Conservation (phyloP, 352 stramenopile genomes). For the Elongisporangium anandrum region DNA sequence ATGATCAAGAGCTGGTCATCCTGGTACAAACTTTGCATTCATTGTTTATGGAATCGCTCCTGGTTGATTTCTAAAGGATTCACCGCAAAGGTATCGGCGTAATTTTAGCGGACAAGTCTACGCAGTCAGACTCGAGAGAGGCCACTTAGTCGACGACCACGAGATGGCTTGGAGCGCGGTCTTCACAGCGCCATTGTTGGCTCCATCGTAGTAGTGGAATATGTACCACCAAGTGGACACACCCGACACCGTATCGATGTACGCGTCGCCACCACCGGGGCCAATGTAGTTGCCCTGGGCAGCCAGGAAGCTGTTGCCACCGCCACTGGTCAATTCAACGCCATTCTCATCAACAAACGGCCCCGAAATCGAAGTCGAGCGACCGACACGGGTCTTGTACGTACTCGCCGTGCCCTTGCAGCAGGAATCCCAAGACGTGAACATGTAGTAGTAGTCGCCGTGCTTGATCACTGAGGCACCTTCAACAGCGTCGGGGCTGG, state of each 20-base stretch:
- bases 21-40: too few species aligned
- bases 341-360: conserved; percentile 38
- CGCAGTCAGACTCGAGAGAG: too few species aligned
- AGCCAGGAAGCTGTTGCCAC: conserved; percentile 35
- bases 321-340: conserved; percentile 27
- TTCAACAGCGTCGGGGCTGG: too few species aligned
- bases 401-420: conserved; percentile 42
- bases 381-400: conserved; percentile 43
- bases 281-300: conserved; percentile 38
- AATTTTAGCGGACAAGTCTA: too few species aligned
- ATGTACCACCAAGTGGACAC: conserved; percentile 29
- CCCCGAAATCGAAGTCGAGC: conserved; percentile 23
- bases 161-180: too few species aligned
- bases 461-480: conserved; percentile 31
- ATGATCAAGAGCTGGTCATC: too few species aligned
- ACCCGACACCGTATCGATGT: too few species aligned
- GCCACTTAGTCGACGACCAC: too few species aligned
- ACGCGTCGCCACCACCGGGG: conserved; percentile 42
- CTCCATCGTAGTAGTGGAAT: conserved; percentile 57
- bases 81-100: too few species aligned
- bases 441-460: conserved; percentile 40
- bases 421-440: conserved; percentile 36
- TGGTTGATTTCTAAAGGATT: too few species aligned
- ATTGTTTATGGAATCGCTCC: too few species aligned
- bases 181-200: too few species aligned